Base-by-base conservation (phyloP, 148 eudicot species). In the Cornus florida region DNA sequence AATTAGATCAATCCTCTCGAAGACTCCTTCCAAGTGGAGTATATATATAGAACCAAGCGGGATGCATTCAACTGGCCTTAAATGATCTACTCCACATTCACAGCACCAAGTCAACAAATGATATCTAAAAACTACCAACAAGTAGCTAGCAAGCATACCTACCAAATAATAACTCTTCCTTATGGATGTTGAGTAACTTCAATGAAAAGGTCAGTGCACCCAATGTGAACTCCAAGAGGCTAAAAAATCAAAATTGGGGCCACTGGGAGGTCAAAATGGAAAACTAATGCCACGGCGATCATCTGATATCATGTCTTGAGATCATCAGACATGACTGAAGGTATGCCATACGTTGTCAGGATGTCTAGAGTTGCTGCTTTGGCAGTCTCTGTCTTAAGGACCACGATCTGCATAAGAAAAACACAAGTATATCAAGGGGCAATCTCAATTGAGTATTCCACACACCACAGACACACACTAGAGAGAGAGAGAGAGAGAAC, bases 251-350 rank as follows among this genome's bases (percentile, higher is more conserved):
- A 62, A 53, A 53, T 53, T 53, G 66, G 23, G 23, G 23, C 66
- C 17, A 62, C 8, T 20, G 66, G 23, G 24, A 3, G 23, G 8
- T 7, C 23, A 20, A 62, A 19, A 62, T 17, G 66, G 23, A 20
- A 62, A n/a, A 20, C 19, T 20, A 6, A 62, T 62, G 66, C 23
- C 22, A 13, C 1, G 12, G 66, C 7, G 24, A 62, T 20, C 7
- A 20, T 62, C 66, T 57, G 62, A 57, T 43, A 43, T 62, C 23
- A 62, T 62, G 23, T 17, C 65, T 73, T 28, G 43, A 73, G 66
- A 73, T 73, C 66, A 73, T 50, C 75, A 28, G 75, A 73, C 39
- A 73, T 56, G 32, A 64, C 65, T 3, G 75, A 73, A 31, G 75
- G 39, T 28, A 73, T 73, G 65, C 59, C 17, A 59, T 73, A 22